Conservation (phyloP, 208 protist species). For the Wallacemonas collosoma region DNA sequence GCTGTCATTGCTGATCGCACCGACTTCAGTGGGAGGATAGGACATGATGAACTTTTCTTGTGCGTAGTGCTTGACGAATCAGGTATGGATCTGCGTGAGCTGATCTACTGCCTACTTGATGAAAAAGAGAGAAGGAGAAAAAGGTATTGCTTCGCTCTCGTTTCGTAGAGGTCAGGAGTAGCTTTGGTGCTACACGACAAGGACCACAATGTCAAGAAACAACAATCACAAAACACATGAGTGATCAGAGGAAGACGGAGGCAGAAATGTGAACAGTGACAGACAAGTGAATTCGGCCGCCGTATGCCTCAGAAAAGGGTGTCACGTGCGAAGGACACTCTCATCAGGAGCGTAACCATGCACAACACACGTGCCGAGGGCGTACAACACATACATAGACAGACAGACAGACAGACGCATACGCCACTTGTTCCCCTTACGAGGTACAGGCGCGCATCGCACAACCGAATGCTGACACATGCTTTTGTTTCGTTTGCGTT, state of each 20-base stretch:
- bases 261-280: background rate
- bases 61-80: background rate
- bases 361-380: background rate
- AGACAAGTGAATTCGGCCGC: background rate
- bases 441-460: no score
- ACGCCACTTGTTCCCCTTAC: background rate
- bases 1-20: constrained; percentile 66
- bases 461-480: background rate
- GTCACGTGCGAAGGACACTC: no score
- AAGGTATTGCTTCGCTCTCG: constrained; percentile 16
- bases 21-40: constrained; percentile 60
- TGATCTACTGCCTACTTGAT: background rate
- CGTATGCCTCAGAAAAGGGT: no score
- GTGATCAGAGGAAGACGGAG: background rate
- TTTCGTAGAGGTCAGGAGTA: constrained; percentile 11
- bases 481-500: background rate
- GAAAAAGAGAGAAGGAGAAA: background rate
- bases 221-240: constrained; percentile 20
- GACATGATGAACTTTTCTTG: constrained; percentile 33
- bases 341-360: no score
- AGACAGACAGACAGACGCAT: constrained; percentile 6
- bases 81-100: no score
- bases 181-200: background rate
- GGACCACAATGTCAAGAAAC: background rate
- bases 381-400: background rate